These are phyloP conservation scores for Microthlaspi erraticum DNA, from an alignment of 345 rosid genomes.

Conservation along the genomic window DNA sequence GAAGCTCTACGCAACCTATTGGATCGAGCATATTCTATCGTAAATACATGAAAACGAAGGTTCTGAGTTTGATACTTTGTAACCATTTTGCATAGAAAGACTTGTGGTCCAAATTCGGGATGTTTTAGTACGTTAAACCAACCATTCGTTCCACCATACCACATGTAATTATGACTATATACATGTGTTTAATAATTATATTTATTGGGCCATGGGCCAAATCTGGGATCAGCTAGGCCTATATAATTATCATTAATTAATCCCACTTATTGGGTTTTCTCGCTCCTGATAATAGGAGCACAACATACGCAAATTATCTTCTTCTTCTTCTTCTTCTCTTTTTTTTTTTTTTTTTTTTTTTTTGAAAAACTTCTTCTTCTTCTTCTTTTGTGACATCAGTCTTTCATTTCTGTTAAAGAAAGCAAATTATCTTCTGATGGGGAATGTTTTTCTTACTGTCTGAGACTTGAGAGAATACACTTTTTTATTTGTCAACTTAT, in stretches of 20 bases:
- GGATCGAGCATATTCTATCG: conserved; percentile 33
- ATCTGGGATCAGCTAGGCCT: conserved; percentile 8
- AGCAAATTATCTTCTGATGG: not conserved
- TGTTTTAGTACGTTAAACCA: conserved; percentile 15
- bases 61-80: conserved; percentile 17
- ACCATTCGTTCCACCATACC: conserved; percentile 26
- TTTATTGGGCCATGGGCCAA: conserved; percentile 28
- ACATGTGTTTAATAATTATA: not conserved
- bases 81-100: conserved; percentile 30
- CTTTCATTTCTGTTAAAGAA: not conserved
- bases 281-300: not conserved
- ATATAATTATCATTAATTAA: not conserved
- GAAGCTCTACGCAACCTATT: conserved; percentile 32
- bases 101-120: conserved; percentile 29
- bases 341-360: no score
- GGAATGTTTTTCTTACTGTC: not conserved
- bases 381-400: no score
- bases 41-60: conserved; percentile 38
- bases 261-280: conserved; percentile 2
- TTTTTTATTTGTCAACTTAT: conserved; percentile 18
- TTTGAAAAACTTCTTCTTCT: no score
- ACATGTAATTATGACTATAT: not conserved
- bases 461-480: conserved; percentile 5
- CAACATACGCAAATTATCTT: not conserved
- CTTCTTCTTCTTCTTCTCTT: no score